Evolutionary conservation across 257 asterid genomes (phyloP).

Genomic region (Rehmannia glutinosa): DNA sequence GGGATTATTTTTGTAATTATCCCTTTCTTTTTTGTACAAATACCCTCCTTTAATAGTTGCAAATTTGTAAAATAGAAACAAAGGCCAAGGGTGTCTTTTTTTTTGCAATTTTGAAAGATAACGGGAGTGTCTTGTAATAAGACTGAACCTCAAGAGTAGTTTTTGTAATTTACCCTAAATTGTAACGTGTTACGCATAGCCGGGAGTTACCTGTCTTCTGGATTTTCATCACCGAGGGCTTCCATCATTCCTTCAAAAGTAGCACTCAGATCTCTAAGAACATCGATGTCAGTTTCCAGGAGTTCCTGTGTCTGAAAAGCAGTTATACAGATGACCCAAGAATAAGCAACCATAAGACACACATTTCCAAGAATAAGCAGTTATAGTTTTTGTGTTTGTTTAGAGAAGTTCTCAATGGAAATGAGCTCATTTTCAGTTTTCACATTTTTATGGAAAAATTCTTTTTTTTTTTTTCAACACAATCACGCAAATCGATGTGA

Average conservation of each 20-base stretch:
- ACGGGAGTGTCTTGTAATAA: not conserved
- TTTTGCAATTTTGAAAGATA: not conserved
- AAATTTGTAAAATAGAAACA: not conserved
- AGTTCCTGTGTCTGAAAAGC: conserved; percentile 40
- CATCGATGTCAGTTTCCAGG: conserved; percentile 59
- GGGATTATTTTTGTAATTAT: not conserved
- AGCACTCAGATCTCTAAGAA: conserved; percentile 49
- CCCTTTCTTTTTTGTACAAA: not conserved
- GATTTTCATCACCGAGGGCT: conserved; percentile 41
- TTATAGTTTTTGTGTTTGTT: too few relatives aligned
- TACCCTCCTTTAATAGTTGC: not conserved
- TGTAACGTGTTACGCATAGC: not conserved
- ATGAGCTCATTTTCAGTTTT: too few relatives aligned
- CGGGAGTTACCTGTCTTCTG: conserved; percentile 49
- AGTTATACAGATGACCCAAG: conserved; percentile 6
- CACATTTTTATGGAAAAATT: too few relatives aligned
- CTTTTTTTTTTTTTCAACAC: too few relatives aligned
- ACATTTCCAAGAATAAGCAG: too few relatives aligned
- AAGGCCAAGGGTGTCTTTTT: not conserved
- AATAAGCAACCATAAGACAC: not conserved
- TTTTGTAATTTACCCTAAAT: not conserved
- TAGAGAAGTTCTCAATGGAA: too few relatives aligned
- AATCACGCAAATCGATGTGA: too few relatives aligned
- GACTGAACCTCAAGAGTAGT: not conserved
- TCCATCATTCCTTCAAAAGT: conserved; percentile 68